Percentiles rank a stretch among this genome's conserved stretches.
Evolutionary conservation across 1,284 basidiomycete species (phyloP).

Genomic region (Pseudozyma hubeiensis): DNA sequence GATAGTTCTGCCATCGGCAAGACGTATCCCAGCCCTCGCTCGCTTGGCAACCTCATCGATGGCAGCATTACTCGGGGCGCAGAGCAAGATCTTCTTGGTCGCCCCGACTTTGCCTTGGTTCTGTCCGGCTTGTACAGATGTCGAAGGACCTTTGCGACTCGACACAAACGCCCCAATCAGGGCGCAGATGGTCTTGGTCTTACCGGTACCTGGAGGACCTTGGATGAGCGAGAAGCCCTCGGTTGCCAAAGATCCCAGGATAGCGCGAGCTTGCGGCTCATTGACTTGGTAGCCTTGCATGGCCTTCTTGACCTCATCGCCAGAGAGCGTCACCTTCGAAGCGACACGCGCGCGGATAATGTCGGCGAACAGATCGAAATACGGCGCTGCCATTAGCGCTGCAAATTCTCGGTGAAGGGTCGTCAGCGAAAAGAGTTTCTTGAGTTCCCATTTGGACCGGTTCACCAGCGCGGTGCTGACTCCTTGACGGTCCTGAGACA

Average conservation of each 20-base stretch:
- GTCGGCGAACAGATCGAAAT: constrained; percentile 80
- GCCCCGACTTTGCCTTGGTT: constrained; percentile 31
- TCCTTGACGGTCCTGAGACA: constrained; percentile 69
- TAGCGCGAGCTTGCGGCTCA: constrained; percentile 92
- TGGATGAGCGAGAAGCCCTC: constrained; percentile 92
- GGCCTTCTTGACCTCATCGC: constrained; percentile 72
- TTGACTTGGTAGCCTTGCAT: constrained; percentile 84
- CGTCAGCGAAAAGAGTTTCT: constrained; percentile 87
- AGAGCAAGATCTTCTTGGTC: constrained; percentile 83
- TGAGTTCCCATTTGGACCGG: constrained; percentile 79
- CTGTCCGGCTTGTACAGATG: constrained; percentile 37
- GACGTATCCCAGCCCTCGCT: constrained; percentile 81
- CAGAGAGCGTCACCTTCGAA: constrained; percentile 72
- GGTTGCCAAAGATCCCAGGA: constrained; percentile 79
- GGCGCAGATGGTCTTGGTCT: constrained; percentile 97
- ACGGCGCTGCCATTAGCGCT: constrained; percentile 83
- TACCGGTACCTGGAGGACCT: constrained; percentile 98
- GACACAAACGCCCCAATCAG: constrained; percentile 87
- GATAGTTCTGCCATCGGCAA: constrained; percentile 74
- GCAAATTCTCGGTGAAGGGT: constrained; percentile 93
- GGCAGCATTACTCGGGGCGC: constrained; percentile 97
- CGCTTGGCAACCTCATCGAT: constrained; percentile 95
- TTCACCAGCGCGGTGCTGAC: constrained; percentile 70
- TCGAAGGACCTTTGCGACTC: constrained; percentile 48
- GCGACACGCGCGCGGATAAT: constrained; percentile 77